Base-by-base conservation (phyloP, 108 stramenopile genomes). In the Chaetoceros tenuissimus region DNA sequence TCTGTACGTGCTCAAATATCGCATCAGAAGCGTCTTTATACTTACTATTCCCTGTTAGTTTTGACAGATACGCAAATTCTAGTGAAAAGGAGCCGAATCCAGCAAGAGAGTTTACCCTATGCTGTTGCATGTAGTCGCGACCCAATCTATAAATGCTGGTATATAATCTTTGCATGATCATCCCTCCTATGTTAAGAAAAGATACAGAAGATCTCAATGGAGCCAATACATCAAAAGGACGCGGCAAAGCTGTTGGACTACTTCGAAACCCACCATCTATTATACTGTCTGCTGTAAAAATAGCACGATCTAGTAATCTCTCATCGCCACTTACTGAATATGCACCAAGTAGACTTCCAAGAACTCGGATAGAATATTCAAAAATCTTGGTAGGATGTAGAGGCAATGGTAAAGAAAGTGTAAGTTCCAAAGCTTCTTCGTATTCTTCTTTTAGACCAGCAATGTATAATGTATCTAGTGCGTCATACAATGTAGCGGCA, bases 331-430 rank as follows among this genome's bases (percentile, higher is more conserved):
- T 82, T 1, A 85, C 51, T 10, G 63, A 62, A 55, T 81, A 86
- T 0, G 85, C 81, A 8, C 75, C 71, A 8, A 87, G 63, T 10
- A 89, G 66, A 29, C 87, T 84, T 0, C 84, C 87, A 0, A 89
- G 57, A 20, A 74, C 74, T 3, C 87, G 78, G 18, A 89, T 69
- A 23, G 77, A 83, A 51, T 80, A 82, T 71, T 89, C 87, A 63
- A 89, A 89, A 2, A 83, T 82, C 45, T 73, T 79, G 19, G 82
- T 79, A n/a, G 71, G 46, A 26, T 46, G 69, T 28, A 43, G 24
- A 21, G 68, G 67, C 30, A 69, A 40, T 19, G 51, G 57, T n/a
- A 46, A 46, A 1, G 24, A 7, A 1, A 55, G 21, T 22, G 78
- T 65, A 66, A 64, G 65, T 3, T 46, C 34, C 26, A 71, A 31